phyloP scores from a whole-genome alignment of 805 yeast species.

The Candida michaelii region DNA sequence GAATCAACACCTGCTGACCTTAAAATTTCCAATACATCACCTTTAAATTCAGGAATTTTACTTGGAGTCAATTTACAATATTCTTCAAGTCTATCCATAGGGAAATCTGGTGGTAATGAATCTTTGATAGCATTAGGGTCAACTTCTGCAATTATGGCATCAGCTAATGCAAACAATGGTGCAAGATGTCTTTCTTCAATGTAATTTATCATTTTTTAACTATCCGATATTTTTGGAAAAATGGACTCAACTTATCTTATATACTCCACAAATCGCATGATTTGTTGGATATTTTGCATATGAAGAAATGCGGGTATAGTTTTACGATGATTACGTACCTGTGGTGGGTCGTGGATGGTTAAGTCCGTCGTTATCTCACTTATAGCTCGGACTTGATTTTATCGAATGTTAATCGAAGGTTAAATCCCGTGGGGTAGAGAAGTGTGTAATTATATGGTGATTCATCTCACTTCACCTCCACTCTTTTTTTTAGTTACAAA shows the following conservation, averaged over 20 bases:
- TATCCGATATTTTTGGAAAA: neutral
- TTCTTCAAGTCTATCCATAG: conserved; percentile 27
- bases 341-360: neutral
- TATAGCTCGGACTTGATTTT: no score
- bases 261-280: conserved; percentile 1
- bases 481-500: no score
- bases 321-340: neutral
- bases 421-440: no score
- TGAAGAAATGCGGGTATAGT: neutral
- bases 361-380: neutral
- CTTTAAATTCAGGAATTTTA: conserved; percentile 26
- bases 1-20: conserved; percentile 19
- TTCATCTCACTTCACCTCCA: no score
- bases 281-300: conserved; percentile 3
- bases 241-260: neutral
- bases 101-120: conserved; percentile 24
- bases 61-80: conserved; percentile 32
- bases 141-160: conserved; percentile 35
- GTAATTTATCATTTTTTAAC: neutral
- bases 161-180: conserved; percentile 29
- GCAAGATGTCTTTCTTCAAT: conserved; percentile 25
- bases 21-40: conserved; percentile 16
- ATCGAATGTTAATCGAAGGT: no score
- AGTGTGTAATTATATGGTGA: no score
- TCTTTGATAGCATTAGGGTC: conserved; percentile 27